phyloP scores from a whole-genome alignment of 352 stramenopile species.

The Achlya hypogyna region DNA sequence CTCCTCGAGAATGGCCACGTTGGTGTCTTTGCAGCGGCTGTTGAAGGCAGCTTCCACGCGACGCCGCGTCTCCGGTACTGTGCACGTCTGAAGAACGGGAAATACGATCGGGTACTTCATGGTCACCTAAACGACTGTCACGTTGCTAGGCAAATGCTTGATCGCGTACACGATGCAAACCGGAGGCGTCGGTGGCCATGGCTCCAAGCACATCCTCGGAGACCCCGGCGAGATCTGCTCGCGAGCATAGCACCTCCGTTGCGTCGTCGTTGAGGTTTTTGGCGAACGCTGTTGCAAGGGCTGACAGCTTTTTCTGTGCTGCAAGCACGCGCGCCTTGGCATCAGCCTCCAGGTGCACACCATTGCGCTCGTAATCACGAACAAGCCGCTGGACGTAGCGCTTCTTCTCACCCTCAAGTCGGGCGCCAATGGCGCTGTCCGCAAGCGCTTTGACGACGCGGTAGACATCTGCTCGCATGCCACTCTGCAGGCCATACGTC shows the following conservation, averaged over 20 bases:
- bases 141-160: not conserved
- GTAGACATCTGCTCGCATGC: slow-evolving; percentile 82
- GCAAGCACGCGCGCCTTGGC: slow-evolving; percentile 65
- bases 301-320: slow-evolving; percentile 81
- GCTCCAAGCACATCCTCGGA: slow-evolving; percentile 66
- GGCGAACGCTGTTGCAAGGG: slow-evolving; percentile 72
- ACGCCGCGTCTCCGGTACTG: slow-evolving; percentile 73
- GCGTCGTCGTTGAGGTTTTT: slow-evolving; percentile 82
- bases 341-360: slow-evolving; percentile 54
- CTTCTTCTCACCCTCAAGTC: slow-evolving; percentile 29
- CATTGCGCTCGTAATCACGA: slow-evolving; percentile 81
- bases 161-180: no score
- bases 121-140: slow-evolving; percentile 17
- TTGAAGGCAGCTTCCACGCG: slow-evolving; percentile 73
- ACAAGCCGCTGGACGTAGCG: slow-evolving; percentile 72
- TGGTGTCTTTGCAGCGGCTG: slow-evolving; percentile 70
- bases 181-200: slow-evolving; percentile 56
- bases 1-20: slow-evolving; percentile 73
- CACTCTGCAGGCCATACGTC: slow-evolving; percentile 58
- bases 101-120: slow-evolving; percentile 87
- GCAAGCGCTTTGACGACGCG: slow-evolving; percentile 52
- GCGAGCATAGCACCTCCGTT: slow-evolving; percentile 68
- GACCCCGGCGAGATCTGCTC: slow-evolving; percentile 68
- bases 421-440: slow-evolving; percentile 23
- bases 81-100: slow-evolving; percentile 81